Base-by-base conservation (phyloP, 768 basidiomycete species). In the Hygrocybe punicea region DNA sequence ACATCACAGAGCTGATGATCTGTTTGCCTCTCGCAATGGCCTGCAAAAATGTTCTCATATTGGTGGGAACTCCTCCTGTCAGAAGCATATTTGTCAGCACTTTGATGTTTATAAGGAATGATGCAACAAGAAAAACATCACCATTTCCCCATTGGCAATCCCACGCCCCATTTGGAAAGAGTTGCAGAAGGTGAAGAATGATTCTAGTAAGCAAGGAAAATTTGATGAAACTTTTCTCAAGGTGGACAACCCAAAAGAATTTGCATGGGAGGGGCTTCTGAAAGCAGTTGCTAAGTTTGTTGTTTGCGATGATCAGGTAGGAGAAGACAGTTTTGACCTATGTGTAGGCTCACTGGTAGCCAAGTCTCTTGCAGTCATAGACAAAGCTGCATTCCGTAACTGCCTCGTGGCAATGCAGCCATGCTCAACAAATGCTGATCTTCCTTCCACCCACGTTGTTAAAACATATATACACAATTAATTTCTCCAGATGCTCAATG, bases 221-320 rank as follows among this genome's bases (percentile, higher is more conserved):
- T 6, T 29, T 17, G 52, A 54, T 5, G 14, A 24, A 10, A n/a
- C n/a, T 16, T 39, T 54, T 24, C 11, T n/a, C 9, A 39, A 39
- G 17, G 21, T 54, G 17, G n/a, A 19, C 17, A 17, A 17, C 11
- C 37, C 35, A 19, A 40, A 50, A n/a, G 56, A 52, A 35, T 65
- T 63, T 39, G 51, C 64, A n/a, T 36, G 54, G 7, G 58, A 62
- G 7, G 47, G 35, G 7, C 34, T 64, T 0, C 39, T 65, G 24
- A 23, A 53, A 29, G 37, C 54, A 21, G 44, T 65, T 16, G 47
- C 64, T 16, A 45, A 58, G 34, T 60, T 58, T 44, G 49, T 64
- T 17, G 55, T 59, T 10, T 59, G 52, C 55, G 57, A 62, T 53
- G 59, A 65, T 34, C 60, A 62, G 56, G 64, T 64, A 34, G 40